These are phyloP conservation scores for Mangifera indica DNA, from an alignment of 345 rosid genomes.

Conservation along the genomic window DNA sequence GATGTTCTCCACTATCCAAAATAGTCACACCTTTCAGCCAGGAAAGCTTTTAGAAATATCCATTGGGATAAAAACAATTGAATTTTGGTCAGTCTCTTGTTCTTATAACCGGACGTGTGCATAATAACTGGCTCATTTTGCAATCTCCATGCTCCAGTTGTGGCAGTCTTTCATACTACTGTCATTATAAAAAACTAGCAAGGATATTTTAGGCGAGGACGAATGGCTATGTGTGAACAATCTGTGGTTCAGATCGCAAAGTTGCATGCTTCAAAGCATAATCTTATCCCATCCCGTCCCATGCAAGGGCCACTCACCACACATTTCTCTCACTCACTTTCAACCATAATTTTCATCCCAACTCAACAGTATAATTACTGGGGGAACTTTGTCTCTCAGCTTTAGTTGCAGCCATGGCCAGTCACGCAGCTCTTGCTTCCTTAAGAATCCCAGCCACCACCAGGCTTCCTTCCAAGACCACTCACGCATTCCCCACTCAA, in stretches of 20 bases:
- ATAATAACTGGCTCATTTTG: neutral
- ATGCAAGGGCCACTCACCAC: constrained; percentile 66
- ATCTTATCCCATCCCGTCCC: constrained; percentile 48
- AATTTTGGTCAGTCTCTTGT: neutral
- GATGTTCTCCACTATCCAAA: constrained; percentile 21
- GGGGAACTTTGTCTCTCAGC: constrained; percentile 18
- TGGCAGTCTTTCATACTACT: neutral
- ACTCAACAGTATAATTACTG: constrained; percentile 18
- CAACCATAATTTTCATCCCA: constrained; percentile 36
- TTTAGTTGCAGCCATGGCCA: constrained; percentile 67
- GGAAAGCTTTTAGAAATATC: constrained; percentile 16
- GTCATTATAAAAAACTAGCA: neutral
- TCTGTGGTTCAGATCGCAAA: constrained; percentile 40
- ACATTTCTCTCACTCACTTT: constrained; percentile 36
- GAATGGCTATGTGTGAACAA: neutral
- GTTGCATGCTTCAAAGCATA: constrained; percentile 2
- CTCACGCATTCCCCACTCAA: constrained; percentile 65
- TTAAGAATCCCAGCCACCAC: constrained; percentile 65
- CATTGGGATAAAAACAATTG: neutral
- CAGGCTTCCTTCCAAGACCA: constrained; percentile 54
- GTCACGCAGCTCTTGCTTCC: constrained; percentile 84
- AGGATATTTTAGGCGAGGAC: constrained; percentile 5
- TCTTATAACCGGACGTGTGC: neutral
- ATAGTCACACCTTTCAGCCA: constrained; percentile 19
- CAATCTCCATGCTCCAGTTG: neutral